Evolutionary conservation across 2,329 filamentous ascomycete genomes (phyloP).

Genomic region (Penicillium sp.): DNA sequence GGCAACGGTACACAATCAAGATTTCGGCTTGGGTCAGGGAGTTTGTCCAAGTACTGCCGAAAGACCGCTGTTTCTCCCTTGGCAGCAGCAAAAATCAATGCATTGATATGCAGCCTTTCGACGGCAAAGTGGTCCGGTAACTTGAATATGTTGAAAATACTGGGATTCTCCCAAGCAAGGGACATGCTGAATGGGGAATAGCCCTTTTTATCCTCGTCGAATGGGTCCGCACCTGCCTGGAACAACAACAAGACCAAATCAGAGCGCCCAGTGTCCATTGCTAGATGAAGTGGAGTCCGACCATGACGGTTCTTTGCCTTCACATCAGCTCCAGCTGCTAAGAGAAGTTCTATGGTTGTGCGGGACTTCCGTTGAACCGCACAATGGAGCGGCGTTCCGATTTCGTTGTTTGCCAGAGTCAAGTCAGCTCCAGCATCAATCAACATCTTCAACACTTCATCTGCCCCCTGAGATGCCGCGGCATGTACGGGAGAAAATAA

Average conservation of each 20-base stretch:
- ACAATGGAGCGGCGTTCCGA: constrained; percentile 14
- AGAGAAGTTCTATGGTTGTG: constrained; percentile 10
- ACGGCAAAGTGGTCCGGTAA: background rate
- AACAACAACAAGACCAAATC: constrained; percentile 13
- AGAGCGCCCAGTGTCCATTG: constrained; percentile 11
- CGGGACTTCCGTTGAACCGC: constrained; percentile 12
- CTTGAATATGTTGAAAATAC: constrained; percentile 9
- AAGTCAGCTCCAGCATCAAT: constrained; percentile 12
- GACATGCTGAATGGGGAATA: constrained; percentile 15
- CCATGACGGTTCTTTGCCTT: constrained; percentile 7
- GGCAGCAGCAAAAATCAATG: constrained; percentile 11
- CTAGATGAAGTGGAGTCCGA: constrained; percentile 11
- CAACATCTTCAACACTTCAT: constrained; percentile 12
- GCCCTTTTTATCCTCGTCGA: constrained; percentile 9
- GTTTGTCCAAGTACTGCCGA: constrained; percentile 4
- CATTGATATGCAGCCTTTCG: background rate
- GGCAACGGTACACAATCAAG: background rate
- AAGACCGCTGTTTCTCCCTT: constrained; percentile 3
- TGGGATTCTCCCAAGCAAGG: constrained; percentile 9
- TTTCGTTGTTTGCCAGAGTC: constrained; percentile 3
- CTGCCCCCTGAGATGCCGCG: constrained; percentile 3
- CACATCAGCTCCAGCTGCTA: constrained; percentile 10
- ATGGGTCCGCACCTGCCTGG: constrained; percentile 13
- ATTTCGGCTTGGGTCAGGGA: background rate
- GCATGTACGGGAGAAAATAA: constrained; percentile 10